Evolutionary conservation across 2,329 filamentous ascomycete genomes (phyloP).

Genomic region (Pestalotiopsis fici): DNA sequence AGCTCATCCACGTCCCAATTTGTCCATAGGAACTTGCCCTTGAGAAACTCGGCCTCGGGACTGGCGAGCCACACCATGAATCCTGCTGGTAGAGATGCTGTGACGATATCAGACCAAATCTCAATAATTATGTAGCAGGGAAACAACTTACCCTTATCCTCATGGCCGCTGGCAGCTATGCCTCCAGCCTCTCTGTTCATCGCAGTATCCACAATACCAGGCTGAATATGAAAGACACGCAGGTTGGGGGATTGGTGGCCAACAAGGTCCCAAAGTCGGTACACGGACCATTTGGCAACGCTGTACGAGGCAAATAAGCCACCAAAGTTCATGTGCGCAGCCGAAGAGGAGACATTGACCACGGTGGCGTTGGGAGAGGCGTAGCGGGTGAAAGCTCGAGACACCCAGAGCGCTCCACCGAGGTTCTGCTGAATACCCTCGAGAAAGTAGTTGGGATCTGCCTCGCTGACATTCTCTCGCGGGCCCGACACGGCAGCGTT

Average conservation of each 20-base stretch:
- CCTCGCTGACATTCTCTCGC: slow-evolving; percentile 24
- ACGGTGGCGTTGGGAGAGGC: slow-evolving; percentile 29
- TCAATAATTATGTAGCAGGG: neutral
- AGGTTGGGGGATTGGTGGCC: slow-evolving; percentile 38
- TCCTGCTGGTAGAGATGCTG: slow-evolving; percentile 36
- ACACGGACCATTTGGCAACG: slow-evolving; percentile 41
- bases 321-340: slow-evolving; percentile 32
- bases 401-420: slow-evolving; percentile 29
- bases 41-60: slow-evolving; percentile 46
- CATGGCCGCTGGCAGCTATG: slow-evolving; percentile 15
- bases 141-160: slow-evolving; percentile 29
- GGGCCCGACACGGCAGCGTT: slow-evolving; percentile 34
- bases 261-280: slow-evolving; percentile 43
- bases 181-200: slow-evolving; percentile 20
- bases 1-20: slow-evolving; percentile 55
- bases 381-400: slow-evolving; percentile 34
- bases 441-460: slow-evolving; percentile 32
- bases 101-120: slow-evolving; percentile 13
- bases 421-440: slow-evolving; percentile 33
- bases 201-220: slow-evolving; percentile 34
- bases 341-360: slow-evolving; percentile 35
- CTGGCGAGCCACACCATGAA: slow-evolving; percentile 46
- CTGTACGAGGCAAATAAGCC: slow-evolving; percentile 34
- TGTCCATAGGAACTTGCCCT: slow-evolving; percentile 45
- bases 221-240: slow-evolving; percentile 42